Evolutionary conservation across 768 basidiomycete species (phyloP).

Genomic region (Lactifluus pinguis): DNA sequence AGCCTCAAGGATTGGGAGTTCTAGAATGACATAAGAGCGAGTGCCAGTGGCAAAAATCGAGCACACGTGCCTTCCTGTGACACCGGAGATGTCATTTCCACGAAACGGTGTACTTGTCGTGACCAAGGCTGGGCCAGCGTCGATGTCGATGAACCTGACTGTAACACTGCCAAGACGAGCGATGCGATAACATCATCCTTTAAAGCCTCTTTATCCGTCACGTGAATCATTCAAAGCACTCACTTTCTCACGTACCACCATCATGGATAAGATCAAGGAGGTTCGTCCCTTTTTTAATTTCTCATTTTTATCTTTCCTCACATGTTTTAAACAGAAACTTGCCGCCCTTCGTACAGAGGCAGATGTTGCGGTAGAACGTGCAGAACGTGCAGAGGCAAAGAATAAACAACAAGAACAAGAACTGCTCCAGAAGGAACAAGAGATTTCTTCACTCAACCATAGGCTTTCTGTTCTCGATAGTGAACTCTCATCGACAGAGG

Average conservation of each 20-base stretch:
- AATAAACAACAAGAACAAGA: slow-evolving; percentile 69
- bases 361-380: slow-evolving; percentile 69
- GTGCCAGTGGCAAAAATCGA: slow-evolving; percentile 19
- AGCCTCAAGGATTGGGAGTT: slow-evolving; percentile 89
- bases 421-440: slow-evolving; percentile 77
- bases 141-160: background rate
- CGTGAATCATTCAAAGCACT: slow-evolving; percentile 1
- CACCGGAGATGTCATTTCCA: slow-evolving; percentile 50
- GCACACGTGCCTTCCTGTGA: slow-evolving; percentile 63
- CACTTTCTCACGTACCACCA: slow-evolving; percentile 17
- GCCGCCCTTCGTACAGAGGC: slow-evolving; percentile 72
- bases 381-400: slow-evolving; percentile 80
- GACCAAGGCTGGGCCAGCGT: background rate
- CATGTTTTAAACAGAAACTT: slow-evolving; percentile 48
- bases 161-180: background rate
- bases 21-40: slow-evolving; percentile 34
- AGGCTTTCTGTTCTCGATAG: slow-evolving; percentile 54
- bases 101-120: background rate
- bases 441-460: slow-evolving; percentile 70
- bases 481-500: slow-evolving; percentile 66
- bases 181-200: background rate
- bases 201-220: background rate
- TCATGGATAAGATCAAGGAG: slow-evolving; percentile 44
- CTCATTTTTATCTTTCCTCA: background rate
- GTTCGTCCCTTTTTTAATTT: slow-evolving; percentile 18